A percentile compares a stretch with the other conserved stretches of the same genome.
Evolutionary conservation across 305 asterid genomes (phyloP).

Genomic region (Fraxinus angustifolia): DNA sequence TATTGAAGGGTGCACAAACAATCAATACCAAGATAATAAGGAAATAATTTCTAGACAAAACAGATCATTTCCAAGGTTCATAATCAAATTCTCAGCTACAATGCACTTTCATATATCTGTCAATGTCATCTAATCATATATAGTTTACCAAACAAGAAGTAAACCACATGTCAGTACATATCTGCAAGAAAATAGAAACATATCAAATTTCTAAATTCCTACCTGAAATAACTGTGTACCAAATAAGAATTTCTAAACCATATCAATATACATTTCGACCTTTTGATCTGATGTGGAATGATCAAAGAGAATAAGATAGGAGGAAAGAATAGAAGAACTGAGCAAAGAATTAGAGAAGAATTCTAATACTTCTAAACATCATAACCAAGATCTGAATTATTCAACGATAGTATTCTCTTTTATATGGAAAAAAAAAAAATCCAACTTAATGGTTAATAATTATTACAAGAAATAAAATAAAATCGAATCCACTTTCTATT

Average conservation of each 20-base stretch:
- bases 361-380: background rate
- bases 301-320: background rate
- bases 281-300: background rate
- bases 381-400: too few relatives aligned
- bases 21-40: constrained; percentile 14
- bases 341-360: background rate
- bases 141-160: background rate
- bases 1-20: constrained; percentile 6
- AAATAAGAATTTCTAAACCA: background rate
- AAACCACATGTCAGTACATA: background rate
- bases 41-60: background rate
- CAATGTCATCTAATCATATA: background rate
- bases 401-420: too few relatives aligned
- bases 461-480: background rate
- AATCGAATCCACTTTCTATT: background rate
- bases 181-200: background rate
- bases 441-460: background rate
- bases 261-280: background rate
- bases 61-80: background rate
- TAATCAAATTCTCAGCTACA: background rate
- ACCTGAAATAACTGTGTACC: background rate
- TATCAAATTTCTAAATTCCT: background rate
- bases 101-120: background rate
- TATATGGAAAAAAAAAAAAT: background rate
- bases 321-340: background rate